Percentiles rank a stretch among this genome's conserved stretches.
Conservation (phyloP, 192 early-diverging fungal species). For the Rhizophlyctis rosea region DNA sequence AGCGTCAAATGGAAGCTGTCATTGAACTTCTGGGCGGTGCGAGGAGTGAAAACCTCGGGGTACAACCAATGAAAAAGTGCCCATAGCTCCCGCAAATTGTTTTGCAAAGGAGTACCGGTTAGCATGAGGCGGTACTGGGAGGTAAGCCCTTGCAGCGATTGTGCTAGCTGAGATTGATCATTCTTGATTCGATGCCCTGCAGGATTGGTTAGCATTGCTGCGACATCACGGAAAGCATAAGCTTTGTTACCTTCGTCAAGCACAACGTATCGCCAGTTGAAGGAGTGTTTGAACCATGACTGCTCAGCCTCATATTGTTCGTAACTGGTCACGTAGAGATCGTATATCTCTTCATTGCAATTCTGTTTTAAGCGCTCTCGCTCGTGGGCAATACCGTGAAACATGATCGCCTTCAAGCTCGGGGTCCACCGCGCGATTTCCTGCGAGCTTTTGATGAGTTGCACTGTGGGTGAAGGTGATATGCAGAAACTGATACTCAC, state of each 20-base stretch:
- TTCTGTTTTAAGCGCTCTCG: slow-evolving; percentile 25
- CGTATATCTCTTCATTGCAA: slow-evolving; percentile 24
- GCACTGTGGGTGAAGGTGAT: too few species aligned
- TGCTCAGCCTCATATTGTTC: slow-evolving; percentile 38
- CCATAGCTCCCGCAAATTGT: slow-evolving; percentile 85
- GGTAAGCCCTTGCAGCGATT: slow-evolving; percentile 74
- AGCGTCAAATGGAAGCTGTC: slow-evolving; percentile 32
- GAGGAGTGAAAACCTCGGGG: slow-evolving; percentile 52
- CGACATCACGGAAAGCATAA: neutral
- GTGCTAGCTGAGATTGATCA: slow-evolving; percentile 80
- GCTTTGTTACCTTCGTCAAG: slow-evolving; percentile 72
- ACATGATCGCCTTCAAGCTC: slow-evolving; percentile 50
- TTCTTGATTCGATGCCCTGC: slow-evolving; percentile 90
- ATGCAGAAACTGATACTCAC: slow-evolving; percentile 51
- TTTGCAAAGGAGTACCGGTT: slow-evolving; percentile 93
- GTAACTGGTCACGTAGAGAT: slow-evolving; percentile 47
- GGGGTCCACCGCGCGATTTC: slow-evolving; percentile 62
- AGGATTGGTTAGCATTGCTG: neutral
- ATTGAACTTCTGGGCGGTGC: slow-evolving; percentile 24
- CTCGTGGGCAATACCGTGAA: slow-evolving; percentile 61
- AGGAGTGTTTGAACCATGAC: slow-evolving; percentile 25
- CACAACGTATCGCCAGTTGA: slow-evolving; percentile 82
- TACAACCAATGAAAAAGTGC: slow-evolving; percentile 72
- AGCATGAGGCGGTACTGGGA: slow-evolving; percentile 81
- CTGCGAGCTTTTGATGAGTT: slow-evolving; percentile 33